Evolutionary conservation across 352 stramenopile species (phyloP).

Genomic region (Pythium folliculosum): DNA sequence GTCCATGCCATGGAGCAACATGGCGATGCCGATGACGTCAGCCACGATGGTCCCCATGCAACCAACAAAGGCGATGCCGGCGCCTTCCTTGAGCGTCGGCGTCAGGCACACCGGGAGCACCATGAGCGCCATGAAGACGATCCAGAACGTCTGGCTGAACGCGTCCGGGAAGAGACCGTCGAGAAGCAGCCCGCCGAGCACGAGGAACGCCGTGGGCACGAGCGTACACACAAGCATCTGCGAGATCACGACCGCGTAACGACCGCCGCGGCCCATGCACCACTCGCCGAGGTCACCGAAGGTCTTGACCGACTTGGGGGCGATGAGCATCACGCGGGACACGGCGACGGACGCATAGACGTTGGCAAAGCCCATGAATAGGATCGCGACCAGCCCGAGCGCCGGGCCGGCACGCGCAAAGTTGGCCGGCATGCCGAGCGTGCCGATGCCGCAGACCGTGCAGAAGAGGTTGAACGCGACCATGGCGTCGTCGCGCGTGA

Average conservation of each 20-base stretch:
- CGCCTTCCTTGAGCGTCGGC: slow-evolving; percentile 37
- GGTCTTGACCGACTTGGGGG: slow-evolving; percentile 18
- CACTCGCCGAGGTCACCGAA: slow-evolving; percentile 40
- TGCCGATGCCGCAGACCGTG: slow-evolving; percentile 65
- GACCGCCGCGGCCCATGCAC: slow-evolving; percentile 29
- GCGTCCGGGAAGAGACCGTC: slow-evolving; percentile 29
- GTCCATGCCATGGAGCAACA: slow-evolving; percentile 33
- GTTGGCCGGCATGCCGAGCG: slow-evolving; percentile 68
- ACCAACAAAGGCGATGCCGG: slow-evolving; percentile 29
- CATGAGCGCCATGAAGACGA: slow-evolving; percentile 30
- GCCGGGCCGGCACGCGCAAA: slow-evolving; percentile 53
- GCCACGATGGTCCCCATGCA: slow-evolving; percentile 33
- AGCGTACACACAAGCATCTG: slow-evolving; percentile 29
- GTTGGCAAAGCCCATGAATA: slow-evolving; percentile 41
- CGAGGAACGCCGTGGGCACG: slow-evolving; percentile 22
- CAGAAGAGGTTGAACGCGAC: slow-evolving; percentile 63
- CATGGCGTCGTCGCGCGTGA: slow-evolving; percentile 25
- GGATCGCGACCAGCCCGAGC: slow-evolving; percentile 26
- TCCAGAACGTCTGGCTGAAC: slow-evolving; percentile 28
- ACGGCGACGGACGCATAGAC: slow-evolving; percentile 31
- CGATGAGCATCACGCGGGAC: slow-evolving; percentile 17
- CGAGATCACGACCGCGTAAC: slow-evolving; percentile 28
- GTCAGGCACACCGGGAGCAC: slow-evolving; percentile 31
- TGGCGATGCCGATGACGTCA: slow-evolving; percentile 25
- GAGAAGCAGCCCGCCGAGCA: slow-evolving; percentile 30